Evolutionary conservation across 139 green algal genomes (phyloP).

Genomic region (Chlamydomonas schloesseri): DNA sequence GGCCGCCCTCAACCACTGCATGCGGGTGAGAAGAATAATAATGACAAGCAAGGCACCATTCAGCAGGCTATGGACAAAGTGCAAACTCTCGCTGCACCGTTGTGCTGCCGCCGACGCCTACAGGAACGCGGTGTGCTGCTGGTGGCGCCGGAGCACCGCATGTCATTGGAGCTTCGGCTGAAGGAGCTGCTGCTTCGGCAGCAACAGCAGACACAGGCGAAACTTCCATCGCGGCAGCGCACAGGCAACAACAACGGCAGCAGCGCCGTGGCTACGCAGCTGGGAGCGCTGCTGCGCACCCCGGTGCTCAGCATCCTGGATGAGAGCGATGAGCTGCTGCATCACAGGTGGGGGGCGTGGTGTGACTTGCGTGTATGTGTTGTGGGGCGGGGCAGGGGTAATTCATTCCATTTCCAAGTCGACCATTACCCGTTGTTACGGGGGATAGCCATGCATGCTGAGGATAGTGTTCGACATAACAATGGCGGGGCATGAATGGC

Average conservation of each 20-base stretch:
- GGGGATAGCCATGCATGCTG: no score
- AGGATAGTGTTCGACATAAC: no score
- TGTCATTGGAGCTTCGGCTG: constrained; percentile 54
- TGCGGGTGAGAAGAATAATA: constrained; percentile 14
- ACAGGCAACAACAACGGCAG: no score
- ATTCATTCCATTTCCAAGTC: no score
- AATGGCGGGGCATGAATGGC: no score
- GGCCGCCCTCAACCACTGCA: constrained; percentile 39
- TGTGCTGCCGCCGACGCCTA: no score
- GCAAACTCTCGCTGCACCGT: not conserved
- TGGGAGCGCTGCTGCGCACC: constrained; percentile 39
- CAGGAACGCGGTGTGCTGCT: constrained; percentile 64
- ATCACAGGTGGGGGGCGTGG: constrained; percentile 60
- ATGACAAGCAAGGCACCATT: not conserved
- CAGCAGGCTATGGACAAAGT: not conserved
- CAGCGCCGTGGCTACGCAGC: constrained; percentile 25
- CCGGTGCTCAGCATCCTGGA: constrained; percentile 66
- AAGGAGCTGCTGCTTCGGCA: no score
- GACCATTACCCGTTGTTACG: no score
- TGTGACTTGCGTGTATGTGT: no score
- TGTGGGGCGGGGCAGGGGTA: no score
- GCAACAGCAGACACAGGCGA: no score
- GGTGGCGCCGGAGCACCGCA: constrained; percentile 56
- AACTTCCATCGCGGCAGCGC: no score
- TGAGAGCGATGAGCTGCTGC: constrained; percentile 71